These are phyloP conservation scores for Parastagonospora avenae DNA, from an alignment of 2,329 filamentous ascomycete species.

Conservation along the genomic window DNA sequence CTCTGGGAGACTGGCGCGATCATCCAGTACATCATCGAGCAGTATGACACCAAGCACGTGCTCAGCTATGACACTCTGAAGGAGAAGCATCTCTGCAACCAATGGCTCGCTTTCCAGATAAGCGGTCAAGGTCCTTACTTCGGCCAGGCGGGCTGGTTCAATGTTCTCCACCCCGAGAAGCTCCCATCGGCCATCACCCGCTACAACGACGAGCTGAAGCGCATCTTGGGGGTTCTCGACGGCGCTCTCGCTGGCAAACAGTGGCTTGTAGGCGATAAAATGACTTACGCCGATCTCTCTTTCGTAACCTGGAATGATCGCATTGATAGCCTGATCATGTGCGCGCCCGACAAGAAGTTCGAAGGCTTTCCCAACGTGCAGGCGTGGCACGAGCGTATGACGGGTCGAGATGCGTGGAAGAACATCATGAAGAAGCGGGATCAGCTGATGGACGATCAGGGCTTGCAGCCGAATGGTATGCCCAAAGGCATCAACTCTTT, in stretches of 20 bases:
- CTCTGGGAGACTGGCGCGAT: constrained; percentile 52
- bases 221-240: constrained; percentile 54
- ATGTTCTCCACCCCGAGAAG: constrained; percentile 49
- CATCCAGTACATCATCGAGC: constrained; percentile 46
- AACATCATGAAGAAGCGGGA: constrained; percentile 38
- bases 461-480: constrained; percentile 44
- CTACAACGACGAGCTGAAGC: constrained; percentile 52
- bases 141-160: constrained; percentile 52
- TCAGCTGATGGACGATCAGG: constrained; percentile 46
- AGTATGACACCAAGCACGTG: constrained; percentile 38
- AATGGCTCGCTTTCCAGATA: constrained; percentile 44
- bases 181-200: constrained; percentile 51
- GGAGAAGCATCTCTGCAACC: constrained; percentile 30
- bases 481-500: constrained; percentile 32
- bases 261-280: constrained; percentile 52
- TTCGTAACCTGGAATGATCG: constrained; percentile 47
- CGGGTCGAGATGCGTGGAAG: constrained; percentile 40
- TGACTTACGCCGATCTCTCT: constrained; percentile 50
- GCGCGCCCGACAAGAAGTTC: constrained; percentile 12
- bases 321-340: not conserved
- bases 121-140: constrained; percentile 45
- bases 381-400: constrained; percentile 48
- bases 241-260: constrained; percentile 25
- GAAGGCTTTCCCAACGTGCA: constrained; percentile 21
- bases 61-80: constrained; percentile 27